These are phyloP conservation scores for Kodamaea hsintzibuensis DNA, from an alignment of 805 yeast genomes.

Conservation along the genomic window DNA sequence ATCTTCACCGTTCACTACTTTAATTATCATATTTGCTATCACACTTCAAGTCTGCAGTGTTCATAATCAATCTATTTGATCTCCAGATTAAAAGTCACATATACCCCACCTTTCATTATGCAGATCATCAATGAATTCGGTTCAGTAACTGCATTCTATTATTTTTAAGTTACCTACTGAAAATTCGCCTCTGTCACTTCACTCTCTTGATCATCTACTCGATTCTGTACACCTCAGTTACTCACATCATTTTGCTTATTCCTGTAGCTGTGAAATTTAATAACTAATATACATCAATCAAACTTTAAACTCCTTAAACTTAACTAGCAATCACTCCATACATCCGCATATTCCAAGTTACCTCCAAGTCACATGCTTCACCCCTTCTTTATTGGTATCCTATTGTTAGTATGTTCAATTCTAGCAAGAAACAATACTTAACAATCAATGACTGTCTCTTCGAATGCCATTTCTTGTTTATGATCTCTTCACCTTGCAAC, in stretches of 20 bases:
- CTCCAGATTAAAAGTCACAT: not conserved
- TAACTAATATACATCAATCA: not conserved
- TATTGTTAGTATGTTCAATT: not conserved
- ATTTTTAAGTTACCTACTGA: too few relatives aligned
- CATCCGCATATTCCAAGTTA: not conserved
- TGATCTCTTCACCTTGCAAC: not conserved
- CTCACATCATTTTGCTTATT: not conserved
- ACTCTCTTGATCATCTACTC: not conserved
- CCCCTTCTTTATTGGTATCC: not conserved
- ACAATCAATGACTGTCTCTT: not conserved
- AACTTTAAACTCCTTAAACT: not conserved
- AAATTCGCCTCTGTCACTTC: not conserved
- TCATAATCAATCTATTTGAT: not conserved
- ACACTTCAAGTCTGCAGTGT: not conserved
- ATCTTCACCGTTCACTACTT: not conserved
- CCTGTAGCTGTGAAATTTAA: not conserved
- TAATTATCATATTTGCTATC: not conserved
- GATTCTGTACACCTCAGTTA: not conserved
- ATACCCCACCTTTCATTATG: not conserved
- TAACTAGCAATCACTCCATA: not conserved
- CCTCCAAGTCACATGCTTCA: not conserved
- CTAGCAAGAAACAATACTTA: not conserved
- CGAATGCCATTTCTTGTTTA: not conserved
- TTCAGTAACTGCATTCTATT: too few relatives aligned
- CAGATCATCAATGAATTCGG: not conserved